A percentile compares a stretch with the other conserved stretches of the same genome.
phyloP scores from a whole-genome alignment of 2,329 filamentous ascomycete species.

The Ramularia endophylla region DNA sequence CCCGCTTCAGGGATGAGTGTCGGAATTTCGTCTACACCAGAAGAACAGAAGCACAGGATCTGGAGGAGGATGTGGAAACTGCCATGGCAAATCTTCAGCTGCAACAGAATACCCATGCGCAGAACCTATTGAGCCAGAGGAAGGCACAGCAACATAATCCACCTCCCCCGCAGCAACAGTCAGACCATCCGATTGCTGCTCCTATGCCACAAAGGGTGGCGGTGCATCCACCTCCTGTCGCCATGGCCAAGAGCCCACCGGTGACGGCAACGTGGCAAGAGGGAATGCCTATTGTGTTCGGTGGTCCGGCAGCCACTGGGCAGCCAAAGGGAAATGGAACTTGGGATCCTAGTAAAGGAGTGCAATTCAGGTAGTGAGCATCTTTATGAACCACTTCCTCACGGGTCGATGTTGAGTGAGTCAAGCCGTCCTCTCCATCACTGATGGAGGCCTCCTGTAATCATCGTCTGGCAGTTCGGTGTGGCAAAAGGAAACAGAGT shows the following conservation, averaged over 20 bases:
- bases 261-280: constrained; percentile 28
- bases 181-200: constrained; percentile 45
- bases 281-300: constrained; percentile 32
- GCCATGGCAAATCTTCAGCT: constrained; percentile 56
- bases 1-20: constrained; percentile 74
- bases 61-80: constrained; percentile 63
- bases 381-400: no score
- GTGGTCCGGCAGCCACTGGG: no score
- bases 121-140: constrained; percentile 32
- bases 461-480: no score
- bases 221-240: constrained; percentile 31
- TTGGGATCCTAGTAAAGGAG: no score
- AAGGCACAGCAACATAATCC: constrained; percentile 33
- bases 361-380: no score
- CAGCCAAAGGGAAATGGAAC: constrained; percentile 5
- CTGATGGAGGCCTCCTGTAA: no score
- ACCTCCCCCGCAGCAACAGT: constrained; percentile 14
- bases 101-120: constrained; percentile 35
- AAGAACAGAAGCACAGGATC: constrained; percentile 68
- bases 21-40: constrained; percentile 73
- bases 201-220: constrained; percentile 38
- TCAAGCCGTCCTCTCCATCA: no score
- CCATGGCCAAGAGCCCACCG: constrained; percentile 19
- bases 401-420: no score
- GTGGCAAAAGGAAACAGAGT: no score